Evolutionary conservation across 176 grass and related monocot genomes (phyloP), one percentile per base, ranked within the genome.

Genomic region (Pontederia crassipes): DNA sequence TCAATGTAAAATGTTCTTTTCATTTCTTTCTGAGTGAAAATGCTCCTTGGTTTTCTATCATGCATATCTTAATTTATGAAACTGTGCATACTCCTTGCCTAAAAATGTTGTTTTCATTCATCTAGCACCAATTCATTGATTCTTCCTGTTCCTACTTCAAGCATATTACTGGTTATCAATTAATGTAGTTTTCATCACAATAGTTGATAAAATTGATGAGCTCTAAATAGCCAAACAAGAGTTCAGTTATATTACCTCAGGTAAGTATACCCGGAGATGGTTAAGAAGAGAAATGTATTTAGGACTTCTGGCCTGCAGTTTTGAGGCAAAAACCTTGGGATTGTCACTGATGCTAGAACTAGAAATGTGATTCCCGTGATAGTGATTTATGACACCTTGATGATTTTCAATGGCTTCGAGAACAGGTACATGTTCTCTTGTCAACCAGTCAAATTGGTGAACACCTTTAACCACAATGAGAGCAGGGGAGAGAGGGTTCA

Each of bases 361-460:
- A 45, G 75, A 75, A 56, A 85, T 70, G 45, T 77, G 72, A 80
- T 90, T 86, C 62, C 78, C 83, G 78, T 82, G 70, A 71, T 92
- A 88, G 68, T 63, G 81, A 58, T 71, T 80, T 80, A 78, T 83
- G 53, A 80, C 73, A 71, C 65, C 64, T 28, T 77, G 74, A 49
- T 92, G 93, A 73, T 69, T 91, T 82, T 97, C 93, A 77, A 97
- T 88, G 54, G 79, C 84, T 66, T 88, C 81, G 79, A 97, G 79
- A 80, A 88, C 93, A 18, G 87, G 93, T 50, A 85, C 71, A 75
- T 92, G 88, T 80, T 98, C 93, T 81, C 83, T 92, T 61, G 87
- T 88, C 61, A 92, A 88, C 93, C 87, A 98, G 64, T 85, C 93
- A 74, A 98, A 92, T 52, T 98, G 93, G 64, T 98, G 87, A 51